Conservation (phyloP, 164 flowering plant species). For the Chimonanthus praecox region DNA sequence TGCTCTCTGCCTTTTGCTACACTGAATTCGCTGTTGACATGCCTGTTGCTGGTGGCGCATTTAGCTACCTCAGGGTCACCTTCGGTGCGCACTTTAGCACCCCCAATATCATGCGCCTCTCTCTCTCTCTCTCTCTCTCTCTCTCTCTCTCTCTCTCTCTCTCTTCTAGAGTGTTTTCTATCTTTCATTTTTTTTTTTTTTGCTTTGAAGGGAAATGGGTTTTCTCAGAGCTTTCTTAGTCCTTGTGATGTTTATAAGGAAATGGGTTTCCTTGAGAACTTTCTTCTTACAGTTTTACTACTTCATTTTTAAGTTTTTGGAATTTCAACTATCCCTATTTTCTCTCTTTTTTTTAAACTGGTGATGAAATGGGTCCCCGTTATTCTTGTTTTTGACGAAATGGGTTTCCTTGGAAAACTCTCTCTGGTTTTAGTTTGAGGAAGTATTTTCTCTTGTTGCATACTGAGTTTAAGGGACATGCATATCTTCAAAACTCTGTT, state of each 20-base stretch:
- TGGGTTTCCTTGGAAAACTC: background rate
- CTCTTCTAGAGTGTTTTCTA: background rate
- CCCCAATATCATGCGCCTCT: background rate
- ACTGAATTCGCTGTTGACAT: constrained; percentile 92
- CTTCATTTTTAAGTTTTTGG: background rate
- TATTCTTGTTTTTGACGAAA: background rate
- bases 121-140: background rate
- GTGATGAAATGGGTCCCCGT: background rate
- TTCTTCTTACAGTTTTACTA: too few relatives aligned
- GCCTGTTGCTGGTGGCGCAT: constrained; percentile 98
- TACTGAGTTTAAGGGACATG: background rate
- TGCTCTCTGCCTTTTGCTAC: constrained; percentile 89
- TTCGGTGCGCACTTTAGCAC: constrained; percentile 47
- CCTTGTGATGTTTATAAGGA: background rate
- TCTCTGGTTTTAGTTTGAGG: background rate
- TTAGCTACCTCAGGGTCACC: constrained; percentile 78
- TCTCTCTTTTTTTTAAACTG: background rate
- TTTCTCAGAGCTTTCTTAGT: background rate
- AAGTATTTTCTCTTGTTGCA: background rate
- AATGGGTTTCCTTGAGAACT: background rate
- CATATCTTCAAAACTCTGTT: background rate
- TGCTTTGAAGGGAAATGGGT: background rate
- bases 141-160: background rate
- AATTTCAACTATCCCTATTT: too few relatives aligned
- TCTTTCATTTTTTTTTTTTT: background rate